phyloP scores from a whole-genome alignment of 2,329 filamentous ascomycete genomes.

The Colletotrichum chrysophilum region DNA sequence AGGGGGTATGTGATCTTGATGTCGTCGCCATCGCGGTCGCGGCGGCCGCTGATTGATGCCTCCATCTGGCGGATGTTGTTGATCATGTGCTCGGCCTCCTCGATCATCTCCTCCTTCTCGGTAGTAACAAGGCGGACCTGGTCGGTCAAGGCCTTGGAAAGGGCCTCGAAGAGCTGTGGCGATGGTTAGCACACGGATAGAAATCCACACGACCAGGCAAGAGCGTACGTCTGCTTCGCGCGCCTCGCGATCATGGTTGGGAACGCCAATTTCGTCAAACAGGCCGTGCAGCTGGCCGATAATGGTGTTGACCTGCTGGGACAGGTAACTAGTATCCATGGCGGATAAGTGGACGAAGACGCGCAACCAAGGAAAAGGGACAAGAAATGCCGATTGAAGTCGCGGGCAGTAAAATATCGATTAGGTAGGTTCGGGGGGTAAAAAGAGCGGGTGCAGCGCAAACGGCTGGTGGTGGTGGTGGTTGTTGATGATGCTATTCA shows the following conservation, averaged over 20 bases:
- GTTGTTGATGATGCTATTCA: constrained; percentile 18
- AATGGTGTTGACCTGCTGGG: constrained; percentile 93
- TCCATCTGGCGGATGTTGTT: constrained; percentile 94
- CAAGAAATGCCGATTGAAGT: background rate
- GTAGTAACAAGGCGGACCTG: constrained; percentile 84
- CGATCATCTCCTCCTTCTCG: constrained; percentile 90
- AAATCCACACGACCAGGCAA: background rate
- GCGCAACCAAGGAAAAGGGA: background rate
- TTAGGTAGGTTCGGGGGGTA: background rate
- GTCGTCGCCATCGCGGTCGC: constrained; percentile 69
- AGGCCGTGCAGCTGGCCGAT: constrained; percentile 91
- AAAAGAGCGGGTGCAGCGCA: constrained; percentile 12
- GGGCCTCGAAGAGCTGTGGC: constrained; percentile 80
- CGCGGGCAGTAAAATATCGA: background rate
- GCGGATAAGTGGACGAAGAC: background rate
- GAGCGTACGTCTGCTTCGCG: constrained; percentile 82
- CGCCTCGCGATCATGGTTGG: constrained; percentile 87
- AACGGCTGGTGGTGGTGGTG: constrained; percentile 2
- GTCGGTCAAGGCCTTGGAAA: constrained; percentile 90
- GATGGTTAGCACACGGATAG: background rate
- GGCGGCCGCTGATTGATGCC: constrained; percentile 79
- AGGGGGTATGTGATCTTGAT: constrained; percentile 85
- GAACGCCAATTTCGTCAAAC: constrained; percentile 98
- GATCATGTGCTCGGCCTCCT: constrained; percentile 86
- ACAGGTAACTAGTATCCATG: constrained; percentile 93